phyloP scores from a whole-genome alignment of 2,329 filamentous ascomycete species.

The Cladosporium sp. region DNA sequence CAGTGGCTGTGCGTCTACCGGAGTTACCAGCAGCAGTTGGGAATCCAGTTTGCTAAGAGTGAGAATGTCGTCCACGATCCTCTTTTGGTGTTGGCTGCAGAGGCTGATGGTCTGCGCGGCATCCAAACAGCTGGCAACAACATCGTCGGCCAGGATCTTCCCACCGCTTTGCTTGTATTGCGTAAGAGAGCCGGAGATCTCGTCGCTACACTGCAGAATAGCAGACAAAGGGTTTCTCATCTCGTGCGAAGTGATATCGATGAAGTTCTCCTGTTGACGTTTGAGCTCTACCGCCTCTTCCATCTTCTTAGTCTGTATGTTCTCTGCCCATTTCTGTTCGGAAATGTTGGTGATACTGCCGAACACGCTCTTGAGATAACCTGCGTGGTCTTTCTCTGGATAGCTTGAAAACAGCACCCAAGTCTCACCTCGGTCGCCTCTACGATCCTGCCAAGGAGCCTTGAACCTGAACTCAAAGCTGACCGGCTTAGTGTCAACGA shows the following conservation, averaged over 20 bases:
- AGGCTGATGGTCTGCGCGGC: slow-evolving; percentile 73
- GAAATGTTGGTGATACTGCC: slow-evolving; percentile 82
- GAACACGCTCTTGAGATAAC: slow-evolving; percentile 68
- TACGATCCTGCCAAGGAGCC: slow-evolving; percentile 56
- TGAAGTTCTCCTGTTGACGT: slow-evolving; percentile 57
- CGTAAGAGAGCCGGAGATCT: slow-evolving; percentile 56
- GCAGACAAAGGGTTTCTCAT: slow-evolving; percentile 69
- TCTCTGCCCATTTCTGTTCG: slow-evolving; percentile 79
- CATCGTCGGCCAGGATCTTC: slow-evolving; percentile 29
- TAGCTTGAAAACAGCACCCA: slow-evolving; percentile 77
- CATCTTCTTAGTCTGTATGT: slow-evolving; percentile 70
- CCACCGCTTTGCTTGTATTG: slow-evolving; percentile 44
- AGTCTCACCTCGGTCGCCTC: slow-evolving; percentile 59
- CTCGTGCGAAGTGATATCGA: slow-evolving; percentile 41
- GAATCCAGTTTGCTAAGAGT: slow-evolving; percentile 74
- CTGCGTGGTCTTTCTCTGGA: slow-evolving; percentile 63
- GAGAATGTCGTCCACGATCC: slow-evolving; percentile 71
- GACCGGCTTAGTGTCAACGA: slow-evolving; percentile 55
- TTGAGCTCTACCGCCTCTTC: slow-evolving; percentile 80
- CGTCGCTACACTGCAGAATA: slow-evolving; percentile 71
- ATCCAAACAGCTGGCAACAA: slow-evolving; percentile 62
- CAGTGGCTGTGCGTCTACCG: slow-evolving; percentile 64
- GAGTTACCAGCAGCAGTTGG: slow-evolving; percentile 67
- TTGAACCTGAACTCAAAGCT: slow-evolving; percentile 75
- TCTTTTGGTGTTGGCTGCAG: slow-evolving; percentile 75